Evolutionary conservation across 768 basidiomycete species (phyloP), one percentile per base, ranked within the genome.

Genomic region (Polyporus arcularius): DNA sequence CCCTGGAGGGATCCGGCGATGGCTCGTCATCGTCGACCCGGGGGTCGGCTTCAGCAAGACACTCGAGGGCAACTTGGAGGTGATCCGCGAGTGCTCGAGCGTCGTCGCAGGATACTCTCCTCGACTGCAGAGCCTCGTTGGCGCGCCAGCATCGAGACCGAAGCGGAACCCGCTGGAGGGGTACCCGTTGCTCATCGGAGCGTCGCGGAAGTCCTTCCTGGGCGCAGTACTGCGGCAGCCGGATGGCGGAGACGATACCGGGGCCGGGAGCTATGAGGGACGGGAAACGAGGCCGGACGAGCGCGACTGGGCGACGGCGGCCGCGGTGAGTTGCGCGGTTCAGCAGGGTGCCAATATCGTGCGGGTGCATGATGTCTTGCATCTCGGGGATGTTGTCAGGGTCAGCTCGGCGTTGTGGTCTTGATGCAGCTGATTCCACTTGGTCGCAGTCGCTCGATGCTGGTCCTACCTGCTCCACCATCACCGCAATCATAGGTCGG

Each of bases 11-110:
- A 74, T 98, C 10, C 79, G 92, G 57, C 76, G 91, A 53, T 98
- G 96, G 96, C 81, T 92, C 60, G 85, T 98, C 62, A 81, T 98
- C 54, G 82, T 89, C 28, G 97, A 98, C 75, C 93, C 96, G 3
- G 96, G 96, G 0, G 77, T 98, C 54, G 96, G 97, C 38, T 99
- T 98, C 72, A 96, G 95, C 73, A 98, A 98, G 74, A 83, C 85
- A 0, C 71, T 87, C 2, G 80, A 86, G 31, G 92, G 82, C 4
- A 96, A 96, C 73, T 64, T 94, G 38, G 78, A 81, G 62, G 67
- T 96, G 11, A 71, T 98, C 51, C 80, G 87, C 10, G 65, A 80
- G 39, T 78, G 77, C 53, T 79, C 70, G 18, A 71, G 62, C 51
- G 71, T 92, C 43, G 83, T 81, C 0, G 79, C 76, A 2, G 78